phyloP scores from a whole-genome alignment of 768 basidiomycete genomes.

The Xerocomellus amylosporus region DNA sequence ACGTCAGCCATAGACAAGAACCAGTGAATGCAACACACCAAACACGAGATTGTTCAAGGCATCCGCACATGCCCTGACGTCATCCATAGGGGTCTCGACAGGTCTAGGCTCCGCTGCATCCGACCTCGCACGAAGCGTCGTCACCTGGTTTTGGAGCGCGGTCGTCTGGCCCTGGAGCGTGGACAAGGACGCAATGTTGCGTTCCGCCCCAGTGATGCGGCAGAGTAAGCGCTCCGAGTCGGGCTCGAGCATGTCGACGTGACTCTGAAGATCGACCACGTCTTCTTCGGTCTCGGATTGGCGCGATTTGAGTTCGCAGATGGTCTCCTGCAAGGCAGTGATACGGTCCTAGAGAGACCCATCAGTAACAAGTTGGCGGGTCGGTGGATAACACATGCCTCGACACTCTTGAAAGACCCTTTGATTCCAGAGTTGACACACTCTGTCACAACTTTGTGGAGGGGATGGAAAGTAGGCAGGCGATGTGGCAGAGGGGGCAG shows the following conservation, averaged over 20 bases:
- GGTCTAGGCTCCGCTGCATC: constrained; percentile 16
- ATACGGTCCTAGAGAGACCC: constrained; percentile 23
- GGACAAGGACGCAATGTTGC: constrained; percentile 32
- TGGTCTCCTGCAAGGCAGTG: constrained; percentile 15
- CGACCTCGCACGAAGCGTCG: constrained; percentile 18
- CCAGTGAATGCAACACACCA: constrained; percentile 33
- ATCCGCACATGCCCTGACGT: constrained; percentile 31
- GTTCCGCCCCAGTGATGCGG: constrained; percentile 28
- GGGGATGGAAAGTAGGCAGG: constrained; percentile 11
- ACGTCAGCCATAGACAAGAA: not conserved
- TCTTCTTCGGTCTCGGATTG: constrained; percentile 30
- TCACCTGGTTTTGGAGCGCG: constrained; percentile 17
- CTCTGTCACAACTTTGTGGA: constrained; percentile 19
- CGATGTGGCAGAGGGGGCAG: constrained; percentile 5
- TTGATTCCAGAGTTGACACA: constrained; percentile 23
- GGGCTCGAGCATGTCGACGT: constrained; percentile 39
- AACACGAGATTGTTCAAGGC: constrained; percentile 40
- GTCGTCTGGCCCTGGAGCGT: constrained; percentile 26
- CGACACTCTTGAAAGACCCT: constrained; percentile 19
- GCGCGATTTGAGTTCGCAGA: constrained; percentile 23
- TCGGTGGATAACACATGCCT: constrained; percentile 11
- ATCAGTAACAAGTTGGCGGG: not conserved
- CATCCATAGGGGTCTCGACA: constrained; percentile 15
- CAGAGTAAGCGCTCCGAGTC: constrained; percentile 31
- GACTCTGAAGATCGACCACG: constrained; percentile 32